phyloP scores from a whole-genome alignment of 495 filamentous ascomycete genomes.

The Penicillium daleae region DNA sequence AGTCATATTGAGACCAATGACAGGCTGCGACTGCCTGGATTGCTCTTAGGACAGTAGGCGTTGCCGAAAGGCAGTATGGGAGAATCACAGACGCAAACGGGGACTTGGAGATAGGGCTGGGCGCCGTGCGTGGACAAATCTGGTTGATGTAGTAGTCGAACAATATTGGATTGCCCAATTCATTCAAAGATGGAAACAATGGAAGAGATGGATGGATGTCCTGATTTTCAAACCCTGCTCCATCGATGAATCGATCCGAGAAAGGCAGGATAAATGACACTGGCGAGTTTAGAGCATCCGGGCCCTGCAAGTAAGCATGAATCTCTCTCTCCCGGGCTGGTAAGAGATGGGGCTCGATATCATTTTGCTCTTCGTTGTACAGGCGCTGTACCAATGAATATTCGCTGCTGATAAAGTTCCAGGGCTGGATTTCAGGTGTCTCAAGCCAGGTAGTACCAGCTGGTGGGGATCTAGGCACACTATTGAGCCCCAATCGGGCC shows the following conservation, averaged over 20 bases:
- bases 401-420: neutral
- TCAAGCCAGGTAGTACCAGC: neutral
- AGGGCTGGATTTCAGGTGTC: neutral
- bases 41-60: constrained; percentile 9
- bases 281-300: neutral
- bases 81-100: constrained; percentile 24
- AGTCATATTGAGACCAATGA: constrained; percentile 21
- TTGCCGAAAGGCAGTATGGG: constrained; percentile 13
- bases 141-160: constrained; percentile 20
- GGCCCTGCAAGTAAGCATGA: neutral
- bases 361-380: neutral
- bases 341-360: neutral
- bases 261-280: neutral
- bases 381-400: neutral
- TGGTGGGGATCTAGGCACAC: neutral
- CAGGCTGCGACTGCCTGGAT: constrained; percentile 21
- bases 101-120: constrained; percentile 9
- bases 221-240: neutral
- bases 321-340: neutral
- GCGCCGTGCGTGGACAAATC: constrained; percentile 14
- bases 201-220: neutral
- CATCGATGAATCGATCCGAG: neutral
- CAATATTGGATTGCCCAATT: constrained; percentile 7
- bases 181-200: constrained; percentile 6
- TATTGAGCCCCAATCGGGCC: neutral